Evolutionary conservation across 768 basidiomycete genomes (phyloP), one percentile per base, ranked within the genome.

Genomic region (Termitomyces sp.): DNA sequence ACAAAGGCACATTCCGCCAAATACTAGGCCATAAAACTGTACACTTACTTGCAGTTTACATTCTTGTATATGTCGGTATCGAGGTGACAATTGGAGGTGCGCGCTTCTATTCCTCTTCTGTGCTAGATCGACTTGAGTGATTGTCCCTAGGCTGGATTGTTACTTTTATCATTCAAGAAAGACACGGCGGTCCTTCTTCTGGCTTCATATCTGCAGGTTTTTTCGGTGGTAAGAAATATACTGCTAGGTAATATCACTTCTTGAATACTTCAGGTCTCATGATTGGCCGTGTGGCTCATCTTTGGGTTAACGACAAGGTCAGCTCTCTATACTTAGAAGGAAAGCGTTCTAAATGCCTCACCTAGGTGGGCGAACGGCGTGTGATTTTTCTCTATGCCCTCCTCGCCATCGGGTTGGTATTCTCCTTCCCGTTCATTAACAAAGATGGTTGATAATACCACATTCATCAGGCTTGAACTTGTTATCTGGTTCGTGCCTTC

Each of bases 401-500:
- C 33, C 69, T 85, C 6, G 75, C 80, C 10, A 80, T 86, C 4
- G 76, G 69, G 81, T 80, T 60, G 22, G 73, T 64, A 18, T 39
- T 24, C 22, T 18, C 6, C 16, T 34, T 33, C 51, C 18, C n/a
- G 26, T 20, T 8, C 4, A 9, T 29, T 36, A 10, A 42, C 10
- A 22, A 10, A 9, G 7, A 24, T 51, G 6, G 33, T 13, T 31
- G 22, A 46, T 24, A 0, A n/a, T 12, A 28, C 6, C 9, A 34
- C 28, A 47, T 24, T 20, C 1, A 36, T 20, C 31, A 44, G 79
- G 13, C 72, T 85, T 34, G 76, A 85, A 63, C 54, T 84, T 22
- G 64, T 85, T 3, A 73, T 91, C 39, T 92, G 89, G 88, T 74
- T 85, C 22, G 80, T 84, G 0, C 85, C 85, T 18, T 85, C 82